These are phyloP conservation scores for Orbilia quercus DNA, from an alignment of 2,329 filamentous ascomycete species.

Conservation along the genomic window DNA sequence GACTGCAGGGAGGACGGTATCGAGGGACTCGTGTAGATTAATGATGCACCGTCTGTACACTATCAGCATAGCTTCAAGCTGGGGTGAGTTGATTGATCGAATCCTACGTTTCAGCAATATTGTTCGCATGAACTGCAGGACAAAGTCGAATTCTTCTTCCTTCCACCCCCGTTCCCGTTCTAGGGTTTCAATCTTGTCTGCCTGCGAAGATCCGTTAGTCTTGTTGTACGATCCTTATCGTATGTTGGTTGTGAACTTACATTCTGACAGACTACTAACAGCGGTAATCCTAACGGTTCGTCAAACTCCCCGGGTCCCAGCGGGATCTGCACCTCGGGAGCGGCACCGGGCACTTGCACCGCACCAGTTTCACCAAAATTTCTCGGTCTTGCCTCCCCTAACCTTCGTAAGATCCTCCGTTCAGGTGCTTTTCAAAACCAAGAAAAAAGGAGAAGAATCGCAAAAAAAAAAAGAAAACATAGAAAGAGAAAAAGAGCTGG, in stretches of 20 bases:
- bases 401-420: constrained; percentile 50
- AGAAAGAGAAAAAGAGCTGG: background rate
- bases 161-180: constrained; percentile 93
- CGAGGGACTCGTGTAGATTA: constrained; percentile 85
- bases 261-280: constrained; percentile 96
- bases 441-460: constrained; percentile 65
- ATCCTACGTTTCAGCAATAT: constrained; percentile 82
- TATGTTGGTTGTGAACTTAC: constrained; percentile 66
- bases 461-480: constrained; percentile 69
- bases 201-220: constrained; percentile 64
- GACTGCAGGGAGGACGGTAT: constrained; percentile 80
- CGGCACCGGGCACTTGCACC: constrained; percentile 69
- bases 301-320: constrained; percentile 93
- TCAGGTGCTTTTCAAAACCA: constrained; percentile 63
- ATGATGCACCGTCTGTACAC: constrained; percentile 77
- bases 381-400: constrained; percentile 59
- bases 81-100: constrained; percentile 62
- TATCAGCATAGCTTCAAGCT: constrained; percentile 59
- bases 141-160: constrained; percentile 95
- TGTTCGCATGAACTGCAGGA: constrained; percentile 91
- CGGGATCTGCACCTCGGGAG: constrained; percentile 77
- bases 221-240: constrained; percentile 57
- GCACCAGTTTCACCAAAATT: constrained; percentile 59
- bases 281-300: constrained; percentile 82
- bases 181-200: constrained; percentile 88